Conservation (phyloP, 108 stramenopile genomes). For the Nannochloropsis salina region DNA sequence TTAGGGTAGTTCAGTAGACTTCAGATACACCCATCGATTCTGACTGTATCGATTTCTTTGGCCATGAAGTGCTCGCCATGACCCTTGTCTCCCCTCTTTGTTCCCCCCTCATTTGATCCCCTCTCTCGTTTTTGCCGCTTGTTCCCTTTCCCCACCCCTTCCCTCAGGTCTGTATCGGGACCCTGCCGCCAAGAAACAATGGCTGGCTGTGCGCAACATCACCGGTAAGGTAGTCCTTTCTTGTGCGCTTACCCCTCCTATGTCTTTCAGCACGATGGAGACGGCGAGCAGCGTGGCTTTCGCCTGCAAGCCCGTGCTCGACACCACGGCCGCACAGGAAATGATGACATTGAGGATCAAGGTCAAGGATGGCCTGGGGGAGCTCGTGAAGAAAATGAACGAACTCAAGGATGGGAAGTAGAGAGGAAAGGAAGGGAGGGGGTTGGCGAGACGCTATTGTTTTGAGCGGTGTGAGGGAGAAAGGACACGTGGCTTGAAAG, state of each 20-base stretch:
- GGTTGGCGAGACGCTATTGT: not conserved
- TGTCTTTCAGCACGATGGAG: not conserved
- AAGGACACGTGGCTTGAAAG: no score
- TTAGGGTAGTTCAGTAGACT: no score
- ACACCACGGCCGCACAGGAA: not conserved
- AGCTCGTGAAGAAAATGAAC: not conserved
- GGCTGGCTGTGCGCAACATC: not conserved
- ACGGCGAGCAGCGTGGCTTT: not conserved
- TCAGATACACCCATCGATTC: no score
- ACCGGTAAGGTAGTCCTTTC: not conserved
- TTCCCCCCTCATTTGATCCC: no score
- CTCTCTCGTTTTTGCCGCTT: no score
- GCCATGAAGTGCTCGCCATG: no score
- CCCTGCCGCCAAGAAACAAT: not conserved
- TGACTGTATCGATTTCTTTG: no score
- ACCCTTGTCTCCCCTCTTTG: no score
- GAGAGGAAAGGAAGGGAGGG: not conserved
- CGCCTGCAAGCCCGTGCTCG: not conserved
- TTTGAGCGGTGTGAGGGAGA: no score
- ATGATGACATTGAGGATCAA: constrained; percentile 18
- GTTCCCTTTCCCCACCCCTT: not conserved
- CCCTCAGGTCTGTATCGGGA: not conserved
- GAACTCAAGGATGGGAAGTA: not conserved
- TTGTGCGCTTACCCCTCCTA: not conserved
- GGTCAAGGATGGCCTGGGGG: not conserved